Base-by-base conservation (phyloP, 2,329 filamentous ascomycete species). In the Diaporthe citriasiana region DNA sequence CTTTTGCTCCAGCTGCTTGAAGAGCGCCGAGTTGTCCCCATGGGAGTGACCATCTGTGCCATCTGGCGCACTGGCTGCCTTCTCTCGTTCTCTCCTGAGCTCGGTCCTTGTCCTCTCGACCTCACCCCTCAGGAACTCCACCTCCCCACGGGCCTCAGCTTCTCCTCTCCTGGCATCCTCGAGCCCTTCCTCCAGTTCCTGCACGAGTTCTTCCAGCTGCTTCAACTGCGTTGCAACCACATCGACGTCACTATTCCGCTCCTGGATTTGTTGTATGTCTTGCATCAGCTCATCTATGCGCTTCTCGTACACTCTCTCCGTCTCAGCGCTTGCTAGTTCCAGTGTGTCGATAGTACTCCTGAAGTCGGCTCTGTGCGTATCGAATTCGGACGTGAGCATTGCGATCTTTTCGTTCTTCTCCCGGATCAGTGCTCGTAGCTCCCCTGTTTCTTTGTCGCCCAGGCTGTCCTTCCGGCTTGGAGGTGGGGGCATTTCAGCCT, bases 331-430 rank as follows among this genome's bases (percentile, higher is more conserved):
- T 3, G 97, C 97, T 85, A 98, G 90, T 83, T 99, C 97, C 68
- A 99, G 87, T 0, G 96, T 98, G 84, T 99, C 97, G 76, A 99
- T 97, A 25, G 97, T 99, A 82, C 94, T 98, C 77, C 97, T 89
- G 84, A 99, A 99, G 82, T 99, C 97, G 25, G 97, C 96, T 74
- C 97, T 90, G 81, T 99, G 96, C 13, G 93, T 91, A 81, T 99
- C 97, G 79, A 99, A 99, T 81, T 99, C 97, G 12, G 94, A 91
- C 0, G 95, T 98, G 78, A 99, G 89, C 87, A 96, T 92, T 35
- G 93, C 92, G 77, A 99, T 98, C 86, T 95, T 98, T 74, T 99
- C 97, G 79, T 98, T 98, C 88, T 97, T 98, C 84, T 99, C 97
- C 33, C 94, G 90, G 71, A 99, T 85, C 78, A 97, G 84, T n/a